Evolutionary conservation across 2,329 filamentous ascomycete genomes (phyloP).

Genomic region (Phialocephala sp.): DNA sequence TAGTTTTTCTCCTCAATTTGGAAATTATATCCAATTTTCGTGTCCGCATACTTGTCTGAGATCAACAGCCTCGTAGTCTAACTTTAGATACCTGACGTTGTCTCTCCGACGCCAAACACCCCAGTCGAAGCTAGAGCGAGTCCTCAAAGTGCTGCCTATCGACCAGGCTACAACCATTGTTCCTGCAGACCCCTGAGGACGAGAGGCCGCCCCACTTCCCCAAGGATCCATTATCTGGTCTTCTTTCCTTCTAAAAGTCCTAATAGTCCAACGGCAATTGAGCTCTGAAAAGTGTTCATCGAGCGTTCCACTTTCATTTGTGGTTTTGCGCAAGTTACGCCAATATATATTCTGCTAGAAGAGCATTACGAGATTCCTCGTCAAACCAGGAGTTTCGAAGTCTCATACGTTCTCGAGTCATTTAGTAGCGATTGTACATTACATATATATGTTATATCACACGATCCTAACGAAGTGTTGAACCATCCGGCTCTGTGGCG

Average conservation of each 20-base stretch:
- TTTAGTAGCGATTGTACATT: neutral
- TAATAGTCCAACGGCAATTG: constrained; percentile 18
- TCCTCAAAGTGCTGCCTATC: constrained; percentile 34
- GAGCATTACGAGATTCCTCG: neutral
- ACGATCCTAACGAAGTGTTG: constrained; percentile 1
- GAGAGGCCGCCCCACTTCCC: constrained; percentile 20
- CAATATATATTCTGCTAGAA: neutral
- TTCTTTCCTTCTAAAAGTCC: constrained; percentile 20
- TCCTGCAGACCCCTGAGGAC: constrained; percentile 30
- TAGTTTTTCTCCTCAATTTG: constrained; percentile 1
- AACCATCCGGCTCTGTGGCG: constrained; percentile 10
- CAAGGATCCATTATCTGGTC: constrained; percentile 23
- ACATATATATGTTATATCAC: neutral
- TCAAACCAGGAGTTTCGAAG: neutral
- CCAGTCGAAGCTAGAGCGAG: constrained; percentile 20
- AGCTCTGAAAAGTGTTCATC: constrained; percentile 12
- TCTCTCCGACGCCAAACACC: constrained; percentile 20
- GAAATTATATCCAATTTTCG: neutral
- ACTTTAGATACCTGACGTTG: constrained; percentile 23
- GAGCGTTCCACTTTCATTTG: neutral
- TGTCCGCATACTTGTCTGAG: constrained; percentile 3
- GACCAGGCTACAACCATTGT: constrained; percentile 34
- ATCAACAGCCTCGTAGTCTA: neutral
- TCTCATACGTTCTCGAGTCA: neutral
- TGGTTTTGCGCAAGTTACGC: constrained; percentile 10